Percentiles rank a stretch among this genome's conserved stretches.
These are phyloP conservation scores for Ramularia collo-cygni DNA, from an alignment of 2,329 filamentous ascomycete genomes.

Conservation along the genomic window DNA sequence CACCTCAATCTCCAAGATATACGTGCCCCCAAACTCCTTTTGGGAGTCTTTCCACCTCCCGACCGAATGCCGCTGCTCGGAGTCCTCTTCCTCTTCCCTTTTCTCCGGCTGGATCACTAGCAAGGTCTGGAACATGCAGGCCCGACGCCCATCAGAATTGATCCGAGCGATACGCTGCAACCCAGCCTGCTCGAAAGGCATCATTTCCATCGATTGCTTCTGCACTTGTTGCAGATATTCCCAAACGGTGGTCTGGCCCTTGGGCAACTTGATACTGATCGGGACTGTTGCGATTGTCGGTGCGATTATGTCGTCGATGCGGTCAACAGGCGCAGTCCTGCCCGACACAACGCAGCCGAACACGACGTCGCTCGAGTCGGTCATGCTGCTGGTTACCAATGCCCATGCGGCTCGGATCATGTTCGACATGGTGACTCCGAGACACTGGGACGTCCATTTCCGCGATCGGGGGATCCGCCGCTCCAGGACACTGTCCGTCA, in stretches of 20 bases:
- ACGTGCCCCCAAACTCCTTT: too few relatives aligned
- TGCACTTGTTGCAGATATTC: not conserved
- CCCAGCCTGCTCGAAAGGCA: constrained; percentile 29
- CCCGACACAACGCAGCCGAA: constrained; percentile 34
- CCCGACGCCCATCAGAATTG: constrained; percentile 48
- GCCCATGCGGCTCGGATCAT: constrained; percentile 31
- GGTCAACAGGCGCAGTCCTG: constrained; percentile 28
- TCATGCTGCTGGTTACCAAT: constrained; percentile 24
- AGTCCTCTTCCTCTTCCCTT: too few relatives aligned
- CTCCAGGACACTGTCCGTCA: constrained; percentile 23
- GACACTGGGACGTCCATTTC: too few relatives aligned
- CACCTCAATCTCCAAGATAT: too few relatives aligned
- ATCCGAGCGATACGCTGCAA: constrained; percentile 32
- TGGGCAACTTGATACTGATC: constrained; percentile 25
- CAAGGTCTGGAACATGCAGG: constrained; percentile 33
- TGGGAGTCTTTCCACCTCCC: too few relatives aligned
- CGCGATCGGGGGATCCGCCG: constrained; percentile 10
- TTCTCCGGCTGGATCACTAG: constrained; percentile 8
- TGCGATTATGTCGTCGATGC: constrained; percentile 19
- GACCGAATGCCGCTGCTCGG: too few relatives aligned
- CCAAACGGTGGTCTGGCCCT: not conserved
- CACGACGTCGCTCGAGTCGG: constrained; percentile 26
- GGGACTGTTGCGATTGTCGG: constrained; percentile 36
- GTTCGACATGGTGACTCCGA: constrained; percentile 13
- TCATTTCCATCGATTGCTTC: constrained; percentile 3